A percentile compares a stretch with the other conserved stretches of the same genome.
Conservation (phyloP, 2,329 filamentous ascomycete genomes). For the Plenodomus tracheiphilus region DNA sequence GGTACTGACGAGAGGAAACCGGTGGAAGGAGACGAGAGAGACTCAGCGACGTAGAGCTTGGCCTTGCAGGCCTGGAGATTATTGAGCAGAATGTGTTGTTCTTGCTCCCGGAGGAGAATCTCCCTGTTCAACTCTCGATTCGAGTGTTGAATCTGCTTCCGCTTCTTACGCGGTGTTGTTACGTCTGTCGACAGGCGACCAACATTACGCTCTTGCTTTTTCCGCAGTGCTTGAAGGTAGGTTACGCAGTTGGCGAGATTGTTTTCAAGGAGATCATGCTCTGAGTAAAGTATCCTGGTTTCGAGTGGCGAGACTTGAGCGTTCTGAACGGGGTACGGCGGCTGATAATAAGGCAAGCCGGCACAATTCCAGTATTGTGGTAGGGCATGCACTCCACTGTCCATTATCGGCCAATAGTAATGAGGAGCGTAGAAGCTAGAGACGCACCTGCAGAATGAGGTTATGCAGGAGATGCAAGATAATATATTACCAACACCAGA, state of each 20-base stretch:
- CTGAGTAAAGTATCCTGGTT: constrained; percentile 19
- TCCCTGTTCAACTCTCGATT: constrained; percentile 33
- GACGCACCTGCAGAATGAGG: background rate
- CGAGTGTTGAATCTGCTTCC: constrained; percentile 35
- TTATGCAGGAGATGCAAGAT: background rate
- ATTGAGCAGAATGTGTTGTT: constrained; percentile 34
- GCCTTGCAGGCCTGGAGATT: constrained; percentile 36
- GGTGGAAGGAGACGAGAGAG: constrained; percentile 14
- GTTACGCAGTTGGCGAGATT: constrained; percentile 37
- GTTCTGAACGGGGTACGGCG: background rate
- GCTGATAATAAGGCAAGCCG: background rate
- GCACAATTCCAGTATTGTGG: background rate
- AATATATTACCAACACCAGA: background rate
- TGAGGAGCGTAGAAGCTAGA: background rate
- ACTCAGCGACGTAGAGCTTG: constrained; percentile 34
- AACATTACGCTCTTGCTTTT: constrained; percentile 34
- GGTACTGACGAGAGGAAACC: constrained; percentile 10
- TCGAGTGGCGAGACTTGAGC: background rate
- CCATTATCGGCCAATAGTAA: background rate
- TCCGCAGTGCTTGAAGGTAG: constrained; percentile 36
- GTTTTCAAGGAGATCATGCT: constrained; percentile 30
- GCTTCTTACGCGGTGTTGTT: constrained; percentile 25
- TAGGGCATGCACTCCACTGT: background rate
- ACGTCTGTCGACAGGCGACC: constrained; percentile 18
- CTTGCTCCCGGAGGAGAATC: constrained; percentile 37